phyloP scores from a whole-genome alignment of 371 early-diverging fungal species.

The Mucor velutinosus region DNA sequence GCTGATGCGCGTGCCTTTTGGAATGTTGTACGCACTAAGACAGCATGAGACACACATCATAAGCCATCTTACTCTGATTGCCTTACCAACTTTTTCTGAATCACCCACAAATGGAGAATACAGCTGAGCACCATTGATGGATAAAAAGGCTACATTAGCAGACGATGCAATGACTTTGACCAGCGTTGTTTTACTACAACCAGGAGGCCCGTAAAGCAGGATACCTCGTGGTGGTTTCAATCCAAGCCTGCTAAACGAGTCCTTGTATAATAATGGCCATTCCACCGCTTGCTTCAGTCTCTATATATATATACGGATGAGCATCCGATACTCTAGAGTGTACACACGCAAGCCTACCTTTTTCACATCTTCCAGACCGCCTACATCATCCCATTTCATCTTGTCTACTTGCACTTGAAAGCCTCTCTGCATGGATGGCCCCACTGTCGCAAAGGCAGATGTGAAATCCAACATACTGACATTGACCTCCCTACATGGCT shows the following conservation, averaged over 20 bases:
- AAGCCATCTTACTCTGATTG: neutral
- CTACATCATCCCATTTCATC: constrained; percentile 88
- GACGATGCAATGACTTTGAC: constrained; percentile 86
- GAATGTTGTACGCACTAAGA: constrained; percentile 76
- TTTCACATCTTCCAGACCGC: constrained; percentile 94
- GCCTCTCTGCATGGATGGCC: constrained; percentile 70
- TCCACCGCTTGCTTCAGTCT: constrained; percentile 92
- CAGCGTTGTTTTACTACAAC: constrained; percentile 97
- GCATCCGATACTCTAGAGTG: no score
- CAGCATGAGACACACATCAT: neutral
- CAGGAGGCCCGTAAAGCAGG: constrained; percentile 97
- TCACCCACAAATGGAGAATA: constrained; percentile 96
- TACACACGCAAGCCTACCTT: constrained; percentile 37
- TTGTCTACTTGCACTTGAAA: constrained; percentile 63
- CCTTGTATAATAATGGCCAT: constrained; percentile 87
- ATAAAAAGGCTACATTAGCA: constrained; percentile 81
- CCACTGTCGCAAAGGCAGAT: constrained; percentile 63
- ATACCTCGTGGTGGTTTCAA: constrained; percentile 87
- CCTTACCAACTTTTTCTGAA: constrained; percentile 77
- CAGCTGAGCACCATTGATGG: constrained; percentile 88
- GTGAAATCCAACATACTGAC: constrained; percentile 61
- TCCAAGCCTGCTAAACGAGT: constrained; percentile 79
- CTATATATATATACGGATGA: constrained; percentile 2
- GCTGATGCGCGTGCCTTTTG: constrained; percentile 81
- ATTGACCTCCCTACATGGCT: constrained; percentile 17